Conservation (phyloP, 306 rosid genomes). For the Rubus parviflorus region DNA sequence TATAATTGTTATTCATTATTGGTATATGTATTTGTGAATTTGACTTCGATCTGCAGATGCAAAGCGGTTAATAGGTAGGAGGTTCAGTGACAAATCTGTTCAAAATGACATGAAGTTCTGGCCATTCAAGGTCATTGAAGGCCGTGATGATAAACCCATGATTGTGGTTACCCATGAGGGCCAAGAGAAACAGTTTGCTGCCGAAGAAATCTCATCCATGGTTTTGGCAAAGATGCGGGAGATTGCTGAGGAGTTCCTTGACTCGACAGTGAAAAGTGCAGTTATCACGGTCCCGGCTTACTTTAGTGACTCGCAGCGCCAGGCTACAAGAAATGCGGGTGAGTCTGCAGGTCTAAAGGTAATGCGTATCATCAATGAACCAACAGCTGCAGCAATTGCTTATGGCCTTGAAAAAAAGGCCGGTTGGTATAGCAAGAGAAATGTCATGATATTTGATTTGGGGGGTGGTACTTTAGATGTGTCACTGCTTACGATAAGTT, state of each 20-base stretch:
- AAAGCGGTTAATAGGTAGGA: not conserved
- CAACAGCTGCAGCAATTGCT: not conserved
- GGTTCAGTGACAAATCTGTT: not conserved
- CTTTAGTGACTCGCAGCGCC: too few relatives aligned
- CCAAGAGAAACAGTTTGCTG: not conserved
- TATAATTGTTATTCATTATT: not conserved
- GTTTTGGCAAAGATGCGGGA: too few relatives aligned
- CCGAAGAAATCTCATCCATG: not conserved
- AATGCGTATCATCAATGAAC: not conserved
- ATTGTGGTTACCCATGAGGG: not conserved
- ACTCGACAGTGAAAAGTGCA: too few relatives aligned
- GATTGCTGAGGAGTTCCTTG: too few relatives aligned
- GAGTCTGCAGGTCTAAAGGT: not conserved
- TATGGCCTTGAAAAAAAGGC: not conserved
- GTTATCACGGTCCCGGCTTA: too few relatives aligned
- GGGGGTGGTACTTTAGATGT: constrained; percentile 5
- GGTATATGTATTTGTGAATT: not conserved
- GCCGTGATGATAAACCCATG: not conserved
- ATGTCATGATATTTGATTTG: constrained; percentile 1
- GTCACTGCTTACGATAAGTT: not conserved
- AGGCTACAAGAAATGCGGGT: too few relatives aligned
- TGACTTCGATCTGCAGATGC: not conserved
- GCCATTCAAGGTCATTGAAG: not conserved
- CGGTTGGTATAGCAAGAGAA: not conserved
- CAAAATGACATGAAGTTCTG: not conserved